Conservation (phyloP, 2,329 filamentous ascomycete species). For the Fusarium nygamai region DNA sequence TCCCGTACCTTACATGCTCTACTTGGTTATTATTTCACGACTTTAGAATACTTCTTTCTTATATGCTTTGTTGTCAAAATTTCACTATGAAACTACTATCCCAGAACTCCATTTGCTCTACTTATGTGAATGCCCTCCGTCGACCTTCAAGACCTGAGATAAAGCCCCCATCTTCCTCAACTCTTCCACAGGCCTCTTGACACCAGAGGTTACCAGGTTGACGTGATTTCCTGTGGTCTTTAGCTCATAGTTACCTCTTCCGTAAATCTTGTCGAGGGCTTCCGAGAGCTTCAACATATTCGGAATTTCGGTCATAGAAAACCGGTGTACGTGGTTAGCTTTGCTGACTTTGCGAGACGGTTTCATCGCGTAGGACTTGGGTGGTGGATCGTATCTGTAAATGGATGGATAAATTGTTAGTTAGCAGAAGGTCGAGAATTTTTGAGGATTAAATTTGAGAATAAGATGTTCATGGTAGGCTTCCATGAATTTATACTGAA, state of each 20-base stretch:
- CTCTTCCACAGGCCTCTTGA: background rate
- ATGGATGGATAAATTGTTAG: background rate
- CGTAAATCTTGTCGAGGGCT: background rate
- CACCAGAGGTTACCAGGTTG: background rate
- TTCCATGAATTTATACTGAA: background rate
- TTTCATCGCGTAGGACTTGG: background rate
- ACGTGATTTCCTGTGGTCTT: background rate
- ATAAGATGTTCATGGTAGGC: rapidly evolving
- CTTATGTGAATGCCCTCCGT: background rate
- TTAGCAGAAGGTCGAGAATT: no score
- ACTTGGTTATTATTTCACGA: background rate
- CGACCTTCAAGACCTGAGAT: background rate
- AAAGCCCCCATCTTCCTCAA: background rate
- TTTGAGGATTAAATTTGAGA: no score
- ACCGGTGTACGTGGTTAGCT: background rate
- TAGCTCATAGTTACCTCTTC: background rate
- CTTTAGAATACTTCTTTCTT: background rate
- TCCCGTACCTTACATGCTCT: rapidly evolving
- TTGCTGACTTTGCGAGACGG: background rate
- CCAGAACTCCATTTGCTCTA: background rate
- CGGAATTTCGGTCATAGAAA: background rate
- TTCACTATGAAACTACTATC: background rate
- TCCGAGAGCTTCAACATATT: background rate
- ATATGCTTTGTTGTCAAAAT: background rate
- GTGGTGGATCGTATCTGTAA: background rate